A percentile compares a stretch with the other conserved stretches of the same genome.
Conservation (phyloP, 176 grass and related monocot genomes). For the Aechmea fasciata region DNA sequence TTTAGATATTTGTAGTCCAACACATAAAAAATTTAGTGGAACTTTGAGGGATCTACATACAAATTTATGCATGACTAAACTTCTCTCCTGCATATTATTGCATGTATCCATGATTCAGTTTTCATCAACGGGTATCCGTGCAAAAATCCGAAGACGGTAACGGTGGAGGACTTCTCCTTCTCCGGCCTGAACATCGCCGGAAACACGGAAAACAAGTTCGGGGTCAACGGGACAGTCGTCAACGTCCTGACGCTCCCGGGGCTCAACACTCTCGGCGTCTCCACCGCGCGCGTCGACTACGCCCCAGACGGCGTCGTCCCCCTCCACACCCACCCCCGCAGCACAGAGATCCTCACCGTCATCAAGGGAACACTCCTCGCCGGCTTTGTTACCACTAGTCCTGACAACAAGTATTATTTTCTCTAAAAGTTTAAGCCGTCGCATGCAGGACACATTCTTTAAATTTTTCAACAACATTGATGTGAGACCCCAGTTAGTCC, state of each 20-base stretch:
- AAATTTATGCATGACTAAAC: too few species aligned
- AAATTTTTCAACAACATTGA: too few species aligned
- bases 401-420: neutral
- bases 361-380: conserved; percentile 31
- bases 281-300: conserved; percentile 23
- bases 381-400: conserved; percentile 35
- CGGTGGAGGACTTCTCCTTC: conserved; percentile 45
- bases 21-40: too few species aligned
- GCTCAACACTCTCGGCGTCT: conserved; percentile 44
- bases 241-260: conserved; percentile 28
- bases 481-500: too few species aligned
- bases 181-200: conserved; percentile 13
- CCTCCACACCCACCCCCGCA: conserved; percentile 50
- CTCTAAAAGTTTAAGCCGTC: too few species aligned
- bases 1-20: too few species aligned
- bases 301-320: conserved; percentile 23
- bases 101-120: neutral
- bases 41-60: too few species aligned
- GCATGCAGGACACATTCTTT: too few species aligned
- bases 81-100: neutral
- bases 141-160: conserved; percentile 25
- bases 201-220: conserved; percentile 39
- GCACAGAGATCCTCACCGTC: conserved; percentile 42
- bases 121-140: conserved; percentile 27
- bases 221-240: conserved; percentile 38